These are phyloP conservation scores for Cystofilobasidium bisporidii DNA, from an alignment of 768 basidiomycete species.

Conservation along the genomic window DNA sequence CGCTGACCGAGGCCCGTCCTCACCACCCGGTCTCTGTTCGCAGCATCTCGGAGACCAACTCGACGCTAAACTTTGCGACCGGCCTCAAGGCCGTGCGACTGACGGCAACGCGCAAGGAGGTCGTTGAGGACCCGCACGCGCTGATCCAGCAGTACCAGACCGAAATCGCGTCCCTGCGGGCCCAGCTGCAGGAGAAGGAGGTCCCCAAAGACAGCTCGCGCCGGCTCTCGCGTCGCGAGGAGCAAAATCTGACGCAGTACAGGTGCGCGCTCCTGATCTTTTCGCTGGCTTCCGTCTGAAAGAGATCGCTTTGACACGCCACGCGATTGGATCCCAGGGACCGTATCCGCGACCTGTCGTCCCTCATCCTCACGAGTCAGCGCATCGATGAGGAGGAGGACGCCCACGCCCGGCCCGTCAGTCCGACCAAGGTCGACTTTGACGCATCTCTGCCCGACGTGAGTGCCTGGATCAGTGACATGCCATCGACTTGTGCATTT, in stretches of 20 bases:
- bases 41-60: slow-evolving; percentile 64
- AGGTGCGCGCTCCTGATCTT: not conserved
- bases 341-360: slow-evolving; percentile 37
- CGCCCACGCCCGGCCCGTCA: slow-evolving; percentile 54
- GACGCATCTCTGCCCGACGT: slow-evolving; percentile 21
- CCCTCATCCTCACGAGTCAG: slow-evolving; percentile 55
- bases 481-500: no score
- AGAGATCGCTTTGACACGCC: slow-evolving; percentile 1
- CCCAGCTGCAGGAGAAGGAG: slow-evolving; percentile 59
- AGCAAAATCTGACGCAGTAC: slow-evolving; percentile 29
- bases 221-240: slow-evolving; percentile 39
- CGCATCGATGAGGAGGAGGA: slow-evolving; percentile 46
- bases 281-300: slow-evolving; percentile 53
- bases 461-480: not conserved
- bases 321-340: slow-evolving; percentile 24
- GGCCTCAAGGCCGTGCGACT: slow-evolving; percentile 44
- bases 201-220: slow-evolving; percentile 46
- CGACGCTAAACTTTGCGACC: slow-evolving; percentile 74
- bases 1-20: no score
- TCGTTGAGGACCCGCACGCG: slow-evolving; percentile 76
- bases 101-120: slow-evolving; percentile 82
- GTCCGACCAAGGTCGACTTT: slow-evolving; percentile 72
- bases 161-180: slow-evolving; percentile 83
- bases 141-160: slow-evolving; percentile 87
- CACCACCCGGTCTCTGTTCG: no score